Percentiles rank a stretch among this genome's conserved stretches.
These are phyloP conservation scores for Sugiyamaella floridensis DNA, from an alignment of 805 yeast species.

Conservation along the genomic window DNA sequence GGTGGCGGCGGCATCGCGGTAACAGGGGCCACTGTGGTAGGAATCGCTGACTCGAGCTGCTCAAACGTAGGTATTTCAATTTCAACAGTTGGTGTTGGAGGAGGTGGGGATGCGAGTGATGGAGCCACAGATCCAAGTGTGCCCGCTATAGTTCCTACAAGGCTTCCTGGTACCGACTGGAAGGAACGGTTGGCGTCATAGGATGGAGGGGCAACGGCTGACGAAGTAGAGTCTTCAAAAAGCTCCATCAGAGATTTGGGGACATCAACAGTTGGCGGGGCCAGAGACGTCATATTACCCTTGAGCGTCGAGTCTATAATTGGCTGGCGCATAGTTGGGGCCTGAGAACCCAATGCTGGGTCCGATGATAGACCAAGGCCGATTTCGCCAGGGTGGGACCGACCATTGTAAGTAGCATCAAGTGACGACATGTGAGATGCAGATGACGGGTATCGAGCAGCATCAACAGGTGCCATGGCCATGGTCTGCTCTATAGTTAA, in stretches of 20 bases:
- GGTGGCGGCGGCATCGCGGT: neutral
- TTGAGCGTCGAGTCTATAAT: slow-evolving; percentile 4
- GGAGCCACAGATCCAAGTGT: slow-evolving; percentile 1
- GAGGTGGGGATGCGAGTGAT: slow-evolving; percentile 3
- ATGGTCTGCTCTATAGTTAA: neutral
- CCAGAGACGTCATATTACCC: neutral
- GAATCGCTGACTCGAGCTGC: slow-evolving; percentile 11
- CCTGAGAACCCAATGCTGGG: neutral
- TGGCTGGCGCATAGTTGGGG: neutral
- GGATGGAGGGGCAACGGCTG: slow-evolving; percentile 2
- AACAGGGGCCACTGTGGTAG: neutral
- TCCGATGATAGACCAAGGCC: neutral
- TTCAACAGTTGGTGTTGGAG: slow-evolving; percentile 20
- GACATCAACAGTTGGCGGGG: slow-evolving; percentile 38
- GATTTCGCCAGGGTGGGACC: neutral
- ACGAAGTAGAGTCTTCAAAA: slow-evolving; percentile 45
- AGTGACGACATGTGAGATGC: neutral
- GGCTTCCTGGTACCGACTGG: neutral
- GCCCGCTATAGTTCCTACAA: neutral
- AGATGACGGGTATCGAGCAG: neutral
- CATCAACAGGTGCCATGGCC: slow-evolving; percentile 10
- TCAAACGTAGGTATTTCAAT: slow-evolving; percentile 28
- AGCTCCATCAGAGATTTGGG: slow-evolving; percentile 68
- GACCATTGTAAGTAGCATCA: neutral
- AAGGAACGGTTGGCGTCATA: slow-evolving; percentile 9